Conservation (phyloP, 768 basidiomycete species). For the Rhodotorula taiwanensis region DNA sequence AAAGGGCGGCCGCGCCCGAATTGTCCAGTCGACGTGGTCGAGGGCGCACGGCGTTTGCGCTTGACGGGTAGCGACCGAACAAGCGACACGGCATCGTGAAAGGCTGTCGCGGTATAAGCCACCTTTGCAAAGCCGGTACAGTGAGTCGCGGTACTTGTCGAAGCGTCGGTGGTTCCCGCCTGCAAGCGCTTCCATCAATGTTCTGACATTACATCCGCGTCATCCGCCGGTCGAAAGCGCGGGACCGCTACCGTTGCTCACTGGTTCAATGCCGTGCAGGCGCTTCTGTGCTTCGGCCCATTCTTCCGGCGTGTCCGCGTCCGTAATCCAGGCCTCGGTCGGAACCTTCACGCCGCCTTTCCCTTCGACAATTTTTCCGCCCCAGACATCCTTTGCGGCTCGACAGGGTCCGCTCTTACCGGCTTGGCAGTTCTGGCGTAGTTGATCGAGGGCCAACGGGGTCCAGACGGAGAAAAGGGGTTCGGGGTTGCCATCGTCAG, state of each 20-base stretch:
- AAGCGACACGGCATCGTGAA: no score
- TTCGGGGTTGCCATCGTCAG: conserved; percentile 34
- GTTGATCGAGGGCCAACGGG: conserved; percentile 25
- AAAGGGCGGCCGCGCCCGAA: no score
- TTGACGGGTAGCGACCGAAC: no score
- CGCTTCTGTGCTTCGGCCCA: conserved; percentile 19
- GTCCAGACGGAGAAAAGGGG: conserved; percentile 37
- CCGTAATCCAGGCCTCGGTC: conserved; percentile 24
- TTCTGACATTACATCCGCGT: no score
- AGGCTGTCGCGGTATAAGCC: no score
- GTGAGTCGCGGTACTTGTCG: no score
- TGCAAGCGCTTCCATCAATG: no score
- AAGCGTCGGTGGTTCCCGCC: no score
- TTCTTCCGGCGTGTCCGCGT: conserved; percentile 37
- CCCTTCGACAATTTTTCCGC: conserved; percentile 13
- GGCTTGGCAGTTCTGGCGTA: conserved; percentile 25
- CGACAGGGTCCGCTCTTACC: conserved; percentile 35
- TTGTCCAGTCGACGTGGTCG: not conserved
- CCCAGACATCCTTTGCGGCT: conserved; percentile 30
- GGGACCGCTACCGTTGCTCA: no score
- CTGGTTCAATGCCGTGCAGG: not conserved
- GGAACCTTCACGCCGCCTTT: conserved; percentile 24
- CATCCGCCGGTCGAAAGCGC: no score
- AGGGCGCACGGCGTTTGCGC: not conserved
- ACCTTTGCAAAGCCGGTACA: no score